These are phyloP conservation scores for Ampelocalamus luodianensis DNA, from an alignment of 176 grass and related monocot species.

Conservation along the genomic window DNA sequence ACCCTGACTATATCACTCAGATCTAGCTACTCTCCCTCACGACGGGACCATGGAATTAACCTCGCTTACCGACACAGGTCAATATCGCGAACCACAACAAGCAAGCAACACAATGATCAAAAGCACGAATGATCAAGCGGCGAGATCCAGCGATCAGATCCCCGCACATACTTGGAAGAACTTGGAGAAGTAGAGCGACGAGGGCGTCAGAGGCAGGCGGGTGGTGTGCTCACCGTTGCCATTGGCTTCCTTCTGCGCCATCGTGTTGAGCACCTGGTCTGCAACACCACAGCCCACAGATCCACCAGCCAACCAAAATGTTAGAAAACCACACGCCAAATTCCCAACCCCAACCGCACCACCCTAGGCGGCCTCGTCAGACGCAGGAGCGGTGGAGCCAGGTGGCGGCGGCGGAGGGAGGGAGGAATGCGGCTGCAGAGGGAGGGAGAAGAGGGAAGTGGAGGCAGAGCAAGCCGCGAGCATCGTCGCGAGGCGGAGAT, in stretches of 20 bases:
- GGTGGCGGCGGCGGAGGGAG: too few species aligned
- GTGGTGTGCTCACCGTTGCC: slow-evolving; percentile 68
- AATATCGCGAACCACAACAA: slow-evolving; percentile 8
- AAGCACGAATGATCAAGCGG: background rate
- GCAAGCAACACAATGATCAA: slow-evolving; percentile 27
- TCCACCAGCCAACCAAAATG: too few species aligned
- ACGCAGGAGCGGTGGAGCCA: too few species aligned
- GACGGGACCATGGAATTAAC: slow-evolving; percentile 1
- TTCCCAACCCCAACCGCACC: too few species aligned
- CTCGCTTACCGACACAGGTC: background rate
- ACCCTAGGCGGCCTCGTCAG: too few species aligned
- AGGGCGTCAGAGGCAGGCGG: slow-evolving; percentile 78
- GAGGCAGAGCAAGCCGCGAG: too few species aligned
- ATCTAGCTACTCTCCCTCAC: background rate
- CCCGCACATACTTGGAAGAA: slow-evolving; percentile 72
- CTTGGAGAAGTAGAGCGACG: slow-evolving; percentile 92
- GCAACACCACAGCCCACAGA: slow-evolving; percentile 43
- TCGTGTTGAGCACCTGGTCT: slow-evolving; percentile 48
- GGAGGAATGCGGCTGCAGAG: too few species aligned
- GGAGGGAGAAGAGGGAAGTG: too few species aligned
- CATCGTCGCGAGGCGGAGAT: too few species aligned
- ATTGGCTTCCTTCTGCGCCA: slow-evolving; percentile 81
- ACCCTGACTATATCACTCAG: too few species aligned
- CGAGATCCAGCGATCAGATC: slow-evolving; percentile 39
- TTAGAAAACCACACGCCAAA: too few species aligned